phyloP scores from a whole-genome alignment of 192 early-diverging fungal species.

The Coemansia asiatica region DNA sequence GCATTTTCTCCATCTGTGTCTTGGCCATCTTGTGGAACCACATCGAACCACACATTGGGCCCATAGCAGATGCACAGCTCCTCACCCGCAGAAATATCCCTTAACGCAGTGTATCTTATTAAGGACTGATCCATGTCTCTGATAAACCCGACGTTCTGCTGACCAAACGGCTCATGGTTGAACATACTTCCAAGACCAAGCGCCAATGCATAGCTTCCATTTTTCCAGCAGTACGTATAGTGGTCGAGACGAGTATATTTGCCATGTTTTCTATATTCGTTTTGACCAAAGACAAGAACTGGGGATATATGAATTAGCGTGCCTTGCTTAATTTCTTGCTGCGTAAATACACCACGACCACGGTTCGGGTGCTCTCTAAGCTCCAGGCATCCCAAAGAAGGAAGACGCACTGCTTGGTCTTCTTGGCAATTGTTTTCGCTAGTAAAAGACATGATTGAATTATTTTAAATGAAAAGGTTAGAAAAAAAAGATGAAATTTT shows the following conservation, averaged over 20 bases:
- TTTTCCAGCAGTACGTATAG: conserved; percentile 67
- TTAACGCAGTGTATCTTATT: conserved; percentile 59
- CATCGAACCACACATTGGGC: conserved; percentile 64
- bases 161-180: conserved; percentile 57
- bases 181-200: conserved; percentile 70
- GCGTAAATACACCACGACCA: conserved; percentile 64
- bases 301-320: conserved; percentile 63
- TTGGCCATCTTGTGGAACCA: conserved; percentile 24
- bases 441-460: background rate
- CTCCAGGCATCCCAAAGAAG: conserved; percentile 39
- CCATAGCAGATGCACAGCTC: conserved; percentile 72
- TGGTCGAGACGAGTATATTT: conserved; percentile 62
- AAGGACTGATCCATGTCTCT: conserved; percentile 58
- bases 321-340: conserved; percentile 24
- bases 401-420: conserved; percentile 2
- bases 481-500: too few relatives aligned
- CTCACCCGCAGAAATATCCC: conserved; percentile 57
- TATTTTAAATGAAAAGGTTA: background rate
- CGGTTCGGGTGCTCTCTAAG: conserved; percentile 56
- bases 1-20: background rate
- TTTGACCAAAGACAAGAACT: conserved; percentile 55
- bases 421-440: background rate
- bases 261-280: conserved; percentile 61
- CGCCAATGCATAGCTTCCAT: conserved; percentile 59
- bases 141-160: conserved; percentile 63